A percentile compares a stretch with the other conserved stretches of the same genome.
These are phyloP conservation scores for Casuarina glauca DNA, from an alignment of 306 rosid species.

Conservation along the genomic window DNA sequence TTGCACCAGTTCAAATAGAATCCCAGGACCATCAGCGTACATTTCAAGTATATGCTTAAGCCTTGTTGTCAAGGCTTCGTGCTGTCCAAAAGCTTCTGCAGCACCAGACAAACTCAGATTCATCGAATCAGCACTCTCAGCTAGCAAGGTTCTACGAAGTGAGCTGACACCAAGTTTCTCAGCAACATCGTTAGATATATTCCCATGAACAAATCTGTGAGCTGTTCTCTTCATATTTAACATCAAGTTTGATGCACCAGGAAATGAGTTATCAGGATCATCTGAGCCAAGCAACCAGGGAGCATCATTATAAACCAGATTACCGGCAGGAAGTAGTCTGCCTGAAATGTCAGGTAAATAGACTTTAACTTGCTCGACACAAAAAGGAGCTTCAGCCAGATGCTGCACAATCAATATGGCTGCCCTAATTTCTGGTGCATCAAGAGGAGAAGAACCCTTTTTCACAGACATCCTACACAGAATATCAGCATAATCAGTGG, in stretches of 20 bases:
- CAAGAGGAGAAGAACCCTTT: constrained; percentile 85
- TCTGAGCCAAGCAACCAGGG: constrained; percentile 95
- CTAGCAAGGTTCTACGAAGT: constrained; percentile 86
- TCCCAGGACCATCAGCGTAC: constrained; percentile 99
- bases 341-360: constrained; percentile 83
- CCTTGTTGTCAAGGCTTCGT: constrained; percentile 95
- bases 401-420: constrained; percentile 84
- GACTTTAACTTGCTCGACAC: constrained; percentile 59
- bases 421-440: constrained; percentile 79
- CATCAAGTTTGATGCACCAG: constrained; percentile 45
- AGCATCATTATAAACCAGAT: constrained; percentile 93
- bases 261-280: constrained; percentile 59
- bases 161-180: constrained; percentile 96
- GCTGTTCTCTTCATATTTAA: constrained; percentile 63
- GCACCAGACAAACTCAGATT: constrained; percentile 94
- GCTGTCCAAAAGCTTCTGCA: constrained; percentile 98
- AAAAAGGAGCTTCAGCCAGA: constrained; percentile 75
- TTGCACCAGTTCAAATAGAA: constrained; percentile 90
- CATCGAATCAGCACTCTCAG: constrained; percentile 98
- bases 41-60: constrained; percentile 98
- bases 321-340: constrained; percentile 67
- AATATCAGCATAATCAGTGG: constrained; percentile 74
- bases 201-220: constrained; percentile 94
- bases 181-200: constrained; percentile 92
- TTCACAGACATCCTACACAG: constrained; percentile 75